A percentile compares a stretch with the other conserved stretches of the same genome.
phyloP scores from a whole-genome alignment of 1,139 yeast species.

The Candida sojae region DNA sequence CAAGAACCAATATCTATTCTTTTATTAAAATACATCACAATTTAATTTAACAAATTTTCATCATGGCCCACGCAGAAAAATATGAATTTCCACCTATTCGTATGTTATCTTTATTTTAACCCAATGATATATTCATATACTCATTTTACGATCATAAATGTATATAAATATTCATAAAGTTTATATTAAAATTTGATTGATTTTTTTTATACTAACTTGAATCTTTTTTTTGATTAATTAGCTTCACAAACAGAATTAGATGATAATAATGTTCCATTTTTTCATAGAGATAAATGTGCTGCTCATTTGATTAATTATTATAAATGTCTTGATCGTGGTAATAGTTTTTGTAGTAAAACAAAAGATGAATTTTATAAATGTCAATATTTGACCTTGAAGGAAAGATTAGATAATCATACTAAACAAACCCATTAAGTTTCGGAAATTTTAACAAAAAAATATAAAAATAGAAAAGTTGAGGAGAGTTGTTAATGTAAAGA shows the following conservation, averaged over 20 bases:
- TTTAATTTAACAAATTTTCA: neutral
- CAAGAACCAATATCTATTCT: neutral
- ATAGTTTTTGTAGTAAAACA: slow-evolving; percentile 41
- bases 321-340: slow-evolving; percentile 49
- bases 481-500: neutral
- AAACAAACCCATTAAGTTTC: slow-evolving; percentile 14
- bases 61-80: slow-evolving; percentile 13
- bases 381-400: slow-evolving; percentile 46
- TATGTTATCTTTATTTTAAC: slow-evolving; percentile 15
- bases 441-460: neutral
- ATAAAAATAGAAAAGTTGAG: neutral
- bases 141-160: too few relatives aligned
- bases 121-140: too few relatives aligned
- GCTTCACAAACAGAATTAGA: slow-evolving; percentile 43
- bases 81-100: slow-evolving; percentile 31
- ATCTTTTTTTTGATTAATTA: slow-evolving; percentile 1
- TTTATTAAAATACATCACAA: neutral
- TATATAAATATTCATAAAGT: too few relatives aligned
- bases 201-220: too few relatives aligned
- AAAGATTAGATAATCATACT: slow-evolving; percentile 37
- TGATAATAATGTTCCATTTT: slow-evolving; percentile 45
- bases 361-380: slow-evolving; percentile 52
- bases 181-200: too few relatives aligned
- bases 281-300: slow-evolving; percentile 51
- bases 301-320: slow-evolving; percentile 47